Evolutionary conservation across 2,329 filamentous ascomycete species (phyloP).

Genomic region (Penicillium brevicompactum): DNA sequence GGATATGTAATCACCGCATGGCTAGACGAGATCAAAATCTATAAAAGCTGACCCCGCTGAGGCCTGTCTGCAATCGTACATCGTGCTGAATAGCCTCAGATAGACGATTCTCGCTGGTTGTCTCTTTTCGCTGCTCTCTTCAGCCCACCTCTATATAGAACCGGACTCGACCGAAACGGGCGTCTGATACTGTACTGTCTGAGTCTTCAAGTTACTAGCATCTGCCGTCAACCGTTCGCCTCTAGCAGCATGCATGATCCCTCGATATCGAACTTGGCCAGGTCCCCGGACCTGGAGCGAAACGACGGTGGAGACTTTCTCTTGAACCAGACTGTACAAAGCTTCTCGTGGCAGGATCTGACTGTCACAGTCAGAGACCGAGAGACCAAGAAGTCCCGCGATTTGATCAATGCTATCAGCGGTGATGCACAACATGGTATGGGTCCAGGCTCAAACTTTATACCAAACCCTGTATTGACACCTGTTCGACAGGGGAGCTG

Average conservation of each 20-base stretch:
- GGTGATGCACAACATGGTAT: conserved; percentile 66
- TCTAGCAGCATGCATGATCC: conserved; percentile 6
- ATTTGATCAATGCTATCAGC: conserved; percentile 64
- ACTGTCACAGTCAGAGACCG: conserved; percentile 74
- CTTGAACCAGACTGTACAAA: conserved; percentile 63
- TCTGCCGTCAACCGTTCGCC: neutral
- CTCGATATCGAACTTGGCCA: neutral
- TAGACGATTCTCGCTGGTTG: neutral
- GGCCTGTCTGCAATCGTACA: neutral
- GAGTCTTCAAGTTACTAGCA: neutral
- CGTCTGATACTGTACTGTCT: neutral
- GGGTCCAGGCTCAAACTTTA: conserved; percentile 6
- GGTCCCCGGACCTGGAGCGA: conserved; percentile 31
- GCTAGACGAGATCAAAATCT: conserved; percentile 4
- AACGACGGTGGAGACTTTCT: conserved; percentile 34
- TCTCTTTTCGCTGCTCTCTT: neutral
- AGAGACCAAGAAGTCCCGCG: conserved; percentile 63
- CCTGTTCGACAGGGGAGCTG: conserved; percentile 60
- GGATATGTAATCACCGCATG: conserved; percentile 1
- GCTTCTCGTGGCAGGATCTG: conserved; percentile 67
- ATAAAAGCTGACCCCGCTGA: conserved; percentile 4
- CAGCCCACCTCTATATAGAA: neutral
- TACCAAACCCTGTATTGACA: neutral
- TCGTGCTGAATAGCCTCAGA: neutral
- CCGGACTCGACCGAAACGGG: neutral